Conservation (phyloP, 495 filamentous ascomycete genomes). For the Neurospora discreta region DNA sequence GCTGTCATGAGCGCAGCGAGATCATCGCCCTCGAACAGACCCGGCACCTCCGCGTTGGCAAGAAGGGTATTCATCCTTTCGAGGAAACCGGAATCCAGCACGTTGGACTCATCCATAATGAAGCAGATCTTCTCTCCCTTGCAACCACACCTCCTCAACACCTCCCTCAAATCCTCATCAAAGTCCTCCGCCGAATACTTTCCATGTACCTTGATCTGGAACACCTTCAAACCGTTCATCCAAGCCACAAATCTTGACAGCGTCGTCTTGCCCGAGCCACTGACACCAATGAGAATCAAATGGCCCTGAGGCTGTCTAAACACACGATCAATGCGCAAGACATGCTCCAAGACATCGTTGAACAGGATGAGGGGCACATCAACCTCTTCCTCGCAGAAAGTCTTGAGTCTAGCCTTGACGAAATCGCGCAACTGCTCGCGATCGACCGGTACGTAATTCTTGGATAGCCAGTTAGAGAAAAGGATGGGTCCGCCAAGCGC, state of each 20-base stretch:
- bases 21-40: conserved; percentile 95
- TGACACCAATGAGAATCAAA: conserved; percentile 95
- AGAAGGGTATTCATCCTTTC: conserved; percentile 98
- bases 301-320: conserved; percentile 98
- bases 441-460: conserved; percentile 94
- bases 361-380: conserved; percentile 96
- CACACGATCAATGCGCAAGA: conserved; percentile 93
- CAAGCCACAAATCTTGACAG: conserved; percentile 95
- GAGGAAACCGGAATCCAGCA: conserved; percentile 94
- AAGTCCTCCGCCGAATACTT: conserved; percentile 98
- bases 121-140: conserved; percentile 99
- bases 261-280: conserved; percentile 96
- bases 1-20: conserved; percentile 94
- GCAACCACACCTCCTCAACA: conserved; percentile 87
- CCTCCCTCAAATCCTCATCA: conserved; percentile 89
- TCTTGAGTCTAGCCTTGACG: conserved; percentile 91
- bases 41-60: conserved; percentile 95
- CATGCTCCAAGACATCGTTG: conserved; percentile 96
- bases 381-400: conserved; percentile 98
- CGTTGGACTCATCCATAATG: conserved; percentile 99
- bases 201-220: conserved; percentile 98
- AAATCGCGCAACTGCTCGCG: conserved; percentile 90
- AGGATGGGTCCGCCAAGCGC: conserved; percentile 90
- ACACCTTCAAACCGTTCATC: conserved; percentile 99
- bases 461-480: conserved; percentile 99